These are phyloP conservation scores for Apium graveolens DNA, from an alignment of 129 eudicot species.

Conservation along the genomic window DNA sequence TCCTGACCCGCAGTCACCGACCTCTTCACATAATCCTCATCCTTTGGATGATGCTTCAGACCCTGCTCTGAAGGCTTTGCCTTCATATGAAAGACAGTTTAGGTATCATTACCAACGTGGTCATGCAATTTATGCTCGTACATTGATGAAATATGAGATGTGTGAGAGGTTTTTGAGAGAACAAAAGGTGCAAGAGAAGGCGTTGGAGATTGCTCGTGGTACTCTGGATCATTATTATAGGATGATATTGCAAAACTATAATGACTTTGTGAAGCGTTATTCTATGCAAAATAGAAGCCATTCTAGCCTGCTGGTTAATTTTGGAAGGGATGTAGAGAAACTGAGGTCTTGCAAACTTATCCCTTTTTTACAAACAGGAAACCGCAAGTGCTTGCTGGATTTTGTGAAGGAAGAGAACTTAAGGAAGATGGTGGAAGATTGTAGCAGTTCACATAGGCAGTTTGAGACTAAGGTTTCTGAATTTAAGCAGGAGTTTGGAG, in stretches of 20 bases:
- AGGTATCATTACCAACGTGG: conserved; percentile 77
- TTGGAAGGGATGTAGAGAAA: conserved; percentile 69
- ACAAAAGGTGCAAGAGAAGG: conserved; percentile 88
- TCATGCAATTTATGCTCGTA: conserved; percentile 50
- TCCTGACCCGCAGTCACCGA: conserved; percentile 49
- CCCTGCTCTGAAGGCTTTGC: conserved; percentile 82
- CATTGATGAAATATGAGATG: conserved; percentile 41
- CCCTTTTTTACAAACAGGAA: conserved; percentile 50
- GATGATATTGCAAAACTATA: conserved; percentile 61
- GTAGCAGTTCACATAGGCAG: conserved; percentile 74
- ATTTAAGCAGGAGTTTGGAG: conserved; percentile 84
- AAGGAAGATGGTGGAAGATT: conserved; percentile 66
- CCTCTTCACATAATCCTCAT: conserved; percentile 50
- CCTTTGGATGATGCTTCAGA: conserved; percentile 83
- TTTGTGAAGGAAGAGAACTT: conserved; percentile 35
- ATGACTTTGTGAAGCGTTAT: conserved; percentile 57
- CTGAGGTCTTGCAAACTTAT: conserved; percentile 59
- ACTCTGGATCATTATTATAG: conserved; percentile 68
- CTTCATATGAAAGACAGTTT: conserved; percentile 79
- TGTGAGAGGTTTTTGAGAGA: conserved; percentile 64
- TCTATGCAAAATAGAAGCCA: conserved; percentile 65
- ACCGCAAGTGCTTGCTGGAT: conserved; percentile 7
- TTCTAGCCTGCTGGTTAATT: conserved; percentile 54
- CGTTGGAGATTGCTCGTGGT: conserved; percentile 87
- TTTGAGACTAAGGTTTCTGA: conserved; percentile 78